Base-by-base conservation (phyloP, 345 rosid species). In the Arabis hirsuta region DNA sequence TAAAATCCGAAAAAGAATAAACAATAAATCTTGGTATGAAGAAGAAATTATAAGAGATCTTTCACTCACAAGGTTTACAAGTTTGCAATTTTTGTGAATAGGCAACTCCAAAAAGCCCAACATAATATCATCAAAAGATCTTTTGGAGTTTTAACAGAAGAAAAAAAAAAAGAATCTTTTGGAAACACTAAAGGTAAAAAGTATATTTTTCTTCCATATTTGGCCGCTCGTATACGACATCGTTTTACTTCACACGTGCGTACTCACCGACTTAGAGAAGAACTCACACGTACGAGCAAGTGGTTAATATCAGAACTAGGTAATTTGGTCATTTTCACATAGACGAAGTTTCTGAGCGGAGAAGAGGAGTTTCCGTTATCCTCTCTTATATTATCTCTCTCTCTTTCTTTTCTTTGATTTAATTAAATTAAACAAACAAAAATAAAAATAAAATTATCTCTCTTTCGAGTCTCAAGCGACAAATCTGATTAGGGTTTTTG, bases 341-440 rank as follows among this genome's bases (percentile, higher is more conserved):
- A 38, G 36, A 53, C 12, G 64, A 76, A 69, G 5, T 31, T 51
- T 62, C 65, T 63, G 84, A 84, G 75, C 62, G 86, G 73, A 79
- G 84, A 83, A 71, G 90, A 83, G 85, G 74, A 81, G 85, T 88
- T 88, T 84, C 84, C 82, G 96, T 92, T 85, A 86, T 87, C 96
- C 82, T 56, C 82, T 56, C 26, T 62, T 20, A 69, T 55, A 52
- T 69, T 44, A 53, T 76, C 70, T 76, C 70, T 69, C 47, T 43
- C 7, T 31, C 7, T 4, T 55, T 27, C 4, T 27, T 2, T 67
- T 58, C 20, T 44, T 54, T 42, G 22, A 32, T 57, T 73, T 64
- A 42, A 64, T 55, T 56, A 45, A 38, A 65, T 39, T 50, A 29
- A 50, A 50, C 16, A 42, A 12, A 55, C n/a, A 59, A 7, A 53